phyloP scores from a whole-genome alignment of 2,329 filamentous ascomycete species.

The Fusarium buxicola region DNA sequence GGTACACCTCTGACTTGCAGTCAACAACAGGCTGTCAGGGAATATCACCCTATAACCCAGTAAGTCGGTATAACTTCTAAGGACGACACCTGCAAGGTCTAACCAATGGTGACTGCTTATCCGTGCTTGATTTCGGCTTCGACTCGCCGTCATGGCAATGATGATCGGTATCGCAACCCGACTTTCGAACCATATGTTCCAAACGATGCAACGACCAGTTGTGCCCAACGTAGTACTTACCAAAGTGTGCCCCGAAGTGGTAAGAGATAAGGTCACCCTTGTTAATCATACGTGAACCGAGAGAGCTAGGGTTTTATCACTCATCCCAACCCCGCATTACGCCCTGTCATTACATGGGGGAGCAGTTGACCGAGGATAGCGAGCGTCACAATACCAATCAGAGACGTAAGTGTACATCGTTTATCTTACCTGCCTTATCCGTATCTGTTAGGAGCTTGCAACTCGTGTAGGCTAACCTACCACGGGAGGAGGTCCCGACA shows the following conservation, averaged over 20 bases:
- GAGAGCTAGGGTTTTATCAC: neutral
- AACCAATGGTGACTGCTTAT: neutral
- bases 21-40: no score
- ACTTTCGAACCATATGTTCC: neutral
- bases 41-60: no score
- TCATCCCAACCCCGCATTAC: constrained; percentile 32
- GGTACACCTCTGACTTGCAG: no score
- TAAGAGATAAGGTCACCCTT: constrained; percentile 7
- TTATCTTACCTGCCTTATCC: constrained; percentile 1
- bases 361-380: neutral
- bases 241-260: neutral
- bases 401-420: neutral
- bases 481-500: neutral
- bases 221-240: neutral
- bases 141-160: neutral
- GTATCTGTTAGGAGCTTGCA: neutral
- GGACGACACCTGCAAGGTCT: no score
- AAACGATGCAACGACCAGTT: neutral
- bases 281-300: neutral
- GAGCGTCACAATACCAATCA: constrained; percentile 1
- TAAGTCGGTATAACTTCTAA: no score
- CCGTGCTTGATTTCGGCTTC: neutral
- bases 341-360: neutral
- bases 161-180: neutral
- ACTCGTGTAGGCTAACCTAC: neutral